Evolutionary conservation across 352 stramenopile genomes (phyloP).

Genomic region (Phytophthora pini): DNA sequence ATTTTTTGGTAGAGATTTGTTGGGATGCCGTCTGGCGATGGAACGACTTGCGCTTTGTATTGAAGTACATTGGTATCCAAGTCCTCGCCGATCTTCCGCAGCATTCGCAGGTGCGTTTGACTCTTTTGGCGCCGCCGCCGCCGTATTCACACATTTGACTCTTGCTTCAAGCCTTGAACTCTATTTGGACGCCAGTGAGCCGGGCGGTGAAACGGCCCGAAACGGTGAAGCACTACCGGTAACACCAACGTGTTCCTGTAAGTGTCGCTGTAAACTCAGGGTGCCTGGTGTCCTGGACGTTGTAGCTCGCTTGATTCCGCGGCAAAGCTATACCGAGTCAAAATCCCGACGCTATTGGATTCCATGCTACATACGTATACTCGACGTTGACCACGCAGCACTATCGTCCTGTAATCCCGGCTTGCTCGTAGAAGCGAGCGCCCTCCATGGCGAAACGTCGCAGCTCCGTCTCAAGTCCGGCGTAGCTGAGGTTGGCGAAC

Average conservation of each 20-base stretch:
- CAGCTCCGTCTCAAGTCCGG: slow-evolving; percentile 39
- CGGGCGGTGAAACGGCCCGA: neutral
- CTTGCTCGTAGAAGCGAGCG: slow-evolving; percentile 30
- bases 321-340: no score
- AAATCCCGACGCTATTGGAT: neutral
- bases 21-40: neutral
- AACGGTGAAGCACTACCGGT: neutral
- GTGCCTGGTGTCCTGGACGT: no score
- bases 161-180: neutral
- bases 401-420: slow-evolving; percentile 22
- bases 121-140: neutral
- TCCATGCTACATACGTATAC: no score
- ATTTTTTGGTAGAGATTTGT: slow-evolving; percentile 28
- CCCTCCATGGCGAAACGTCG: slow-evolving; percentile 43
- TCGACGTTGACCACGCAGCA: neutral
- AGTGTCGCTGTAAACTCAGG: neutral
- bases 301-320: no score
- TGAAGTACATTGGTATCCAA: neutral
- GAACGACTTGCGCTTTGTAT: neutral
- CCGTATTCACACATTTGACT: neutral
- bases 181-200: neutral
- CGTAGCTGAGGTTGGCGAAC: slow-evolving; percentile 41
- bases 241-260: neutral
- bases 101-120: slow-evolving; percentile 4
- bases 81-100: neutral